Evolutionary conservation across 257 asterid species (phyloP), one percentile per base, ranked within the genome.

Genomic region (Nicotiana otophora): DNA sequence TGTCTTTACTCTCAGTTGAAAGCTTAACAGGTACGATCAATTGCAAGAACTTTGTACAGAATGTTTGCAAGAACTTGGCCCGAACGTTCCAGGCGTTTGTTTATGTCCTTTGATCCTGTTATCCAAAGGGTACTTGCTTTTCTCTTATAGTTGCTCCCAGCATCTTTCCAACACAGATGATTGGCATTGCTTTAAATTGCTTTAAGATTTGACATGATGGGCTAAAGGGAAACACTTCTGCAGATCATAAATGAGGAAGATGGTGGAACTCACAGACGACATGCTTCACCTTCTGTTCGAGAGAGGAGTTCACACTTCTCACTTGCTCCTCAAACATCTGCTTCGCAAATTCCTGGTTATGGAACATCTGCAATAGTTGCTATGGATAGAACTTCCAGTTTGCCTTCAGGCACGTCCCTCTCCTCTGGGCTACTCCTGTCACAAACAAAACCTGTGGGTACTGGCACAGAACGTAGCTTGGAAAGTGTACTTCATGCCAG

Each of bases 11-110:
- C 80, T 75, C 63, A 51, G 64, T 75, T 51, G 46, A 75, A 72
- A 74, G 66, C 82, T 83, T 81, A 81, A 84, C 91, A 96, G 99
- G 99, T 96, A 58, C 93, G 98, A 65, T 93, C 98, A 83, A 94
- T 95, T 84, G 99, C 99, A 75, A 92, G 99, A 91, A 88, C 94
- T 61, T 95, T 97, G 83, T 96, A 91, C 86, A 91, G 97, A 89
- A 91, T 96, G 99, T 96, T 96, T 84, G 92, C 97, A 36, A 96
- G 93, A 90, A 96, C 99, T 81, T 96, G 98, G 99, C 97, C 99
- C 17, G 98, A 96, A 78, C 98, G 99, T 77, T 92, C 99, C 26
- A 89, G 99, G 64, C 97, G 98, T 84, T 82, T 96, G 88, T 96
- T 93, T 89, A 81, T 85, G 85, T 85, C 96, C 82, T 96, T 96